phyloP scores from a whole-genome alignment of 768 basidiomycete genomes.

The Suillus weaverae region DNA sequence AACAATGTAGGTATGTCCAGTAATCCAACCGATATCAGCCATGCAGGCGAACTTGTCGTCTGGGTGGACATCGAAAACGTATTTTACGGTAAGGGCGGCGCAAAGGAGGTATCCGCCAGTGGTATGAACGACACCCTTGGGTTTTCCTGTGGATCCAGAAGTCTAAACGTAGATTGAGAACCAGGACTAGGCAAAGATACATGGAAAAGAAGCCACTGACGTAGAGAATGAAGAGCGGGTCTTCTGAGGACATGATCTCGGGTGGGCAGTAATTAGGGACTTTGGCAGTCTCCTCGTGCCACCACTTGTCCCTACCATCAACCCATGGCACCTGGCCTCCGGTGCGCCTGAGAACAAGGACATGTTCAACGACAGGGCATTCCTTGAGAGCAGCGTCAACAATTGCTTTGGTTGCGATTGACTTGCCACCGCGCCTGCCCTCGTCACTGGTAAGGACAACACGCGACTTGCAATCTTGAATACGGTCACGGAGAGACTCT shows the following conservation, averaged over 20 bases:
- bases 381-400: slow-evolving; percentile 89
- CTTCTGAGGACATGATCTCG: slow-evolving; percentile 88
- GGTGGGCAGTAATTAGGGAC: slow-evolving; percentile 88
- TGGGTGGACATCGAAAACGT: slow-evolving; percentile 97
- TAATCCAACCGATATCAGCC: slow-evolving; percentile 99
- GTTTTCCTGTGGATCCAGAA: slow-evolving; percentile 92
- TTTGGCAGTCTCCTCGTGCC: slow-evolving; percentile 88
- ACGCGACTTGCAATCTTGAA: slow-evolving; percentile 83
- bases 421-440: slow-evolving; percentile 90
- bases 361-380: slow-evolving; percentile 84
- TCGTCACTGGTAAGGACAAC: slow-evolving; percentile 98
- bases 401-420: slow-evolving; percentile 91
- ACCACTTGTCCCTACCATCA: slow-evolving; percentile 88
- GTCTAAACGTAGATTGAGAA: slow-evolving; percentile 51
- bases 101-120: slow-evolving; percentile 90
- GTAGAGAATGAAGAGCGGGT: slow-evolving; percentile 98
- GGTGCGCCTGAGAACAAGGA: slow-evolving; percentile 86
- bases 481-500: slow-evolving; percentile 90
- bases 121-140: slow-evolving; percentile 94
- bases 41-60: slow-evolving; percentile 96
- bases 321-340: slow-evolving; percentile 82
- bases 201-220: slow-evolving; percentile 48
- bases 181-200: slow-evolving; percentile 1
- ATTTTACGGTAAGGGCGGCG: slow-evolving; percentile 90
- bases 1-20: slow-evolving; percentile 94